Conservation (phyloP, 495 filamentous ascomycete species). For the Chaetomium cochliodes region DNA sequence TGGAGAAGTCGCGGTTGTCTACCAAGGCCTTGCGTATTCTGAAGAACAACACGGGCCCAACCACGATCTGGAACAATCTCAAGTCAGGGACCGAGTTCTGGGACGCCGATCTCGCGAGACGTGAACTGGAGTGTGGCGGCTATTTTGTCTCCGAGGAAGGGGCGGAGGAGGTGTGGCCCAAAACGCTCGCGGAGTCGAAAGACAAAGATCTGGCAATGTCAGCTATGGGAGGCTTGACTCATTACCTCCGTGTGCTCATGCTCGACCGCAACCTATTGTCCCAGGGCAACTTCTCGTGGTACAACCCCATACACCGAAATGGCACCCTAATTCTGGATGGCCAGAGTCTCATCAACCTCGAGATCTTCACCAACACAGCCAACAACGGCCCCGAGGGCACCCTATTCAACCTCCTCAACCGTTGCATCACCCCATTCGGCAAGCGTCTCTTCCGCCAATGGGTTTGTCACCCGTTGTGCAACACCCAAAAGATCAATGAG, state of each 20-base stretch:
- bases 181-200: conserved; percentile 65
- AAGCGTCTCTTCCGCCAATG: conserved; percentile 96
- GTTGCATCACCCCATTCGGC: conserved; percentile 94
- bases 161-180: conserved; percentile 71
- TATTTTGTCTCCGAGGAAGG: conserved; percentile 73
- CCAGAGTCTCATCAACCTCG: conserved; percentile 94
- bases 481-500: conserved; percentile 84
- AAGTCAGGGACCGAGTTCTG: conserved; percentile 91
- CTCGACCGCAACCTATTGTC: conserved; percentile 85
- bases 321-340: conserved; percentile 92
- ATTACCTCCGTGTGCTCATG: conserved; percentile 85
- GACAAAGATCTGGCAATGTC: conserved; percentile 87
- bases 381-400: conserved; percentile 85
- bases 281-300: conserved; percentile 86
- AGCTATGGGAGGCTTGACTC: conserved; percentile 83
- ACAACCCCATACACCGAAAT: conserved; percentile 91
- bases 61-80: conserved; percentile 92
- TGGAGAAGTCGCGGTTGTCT: conserved; percentile 86
- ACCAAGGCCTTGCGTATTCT: conserved; percentile 85
- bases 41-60: conserved; percentile 91
- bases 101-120: conserved; percentile 75
- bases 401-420: conserved; percentile 84
- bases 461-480: conserved; percentile 93
- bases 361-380: conserved; percentile 92
- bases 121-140: conserved; percentile 75